Conservation (phyloP, 768 basidiomycete species). For the Hebeloma cylindrosporum region DNA sequence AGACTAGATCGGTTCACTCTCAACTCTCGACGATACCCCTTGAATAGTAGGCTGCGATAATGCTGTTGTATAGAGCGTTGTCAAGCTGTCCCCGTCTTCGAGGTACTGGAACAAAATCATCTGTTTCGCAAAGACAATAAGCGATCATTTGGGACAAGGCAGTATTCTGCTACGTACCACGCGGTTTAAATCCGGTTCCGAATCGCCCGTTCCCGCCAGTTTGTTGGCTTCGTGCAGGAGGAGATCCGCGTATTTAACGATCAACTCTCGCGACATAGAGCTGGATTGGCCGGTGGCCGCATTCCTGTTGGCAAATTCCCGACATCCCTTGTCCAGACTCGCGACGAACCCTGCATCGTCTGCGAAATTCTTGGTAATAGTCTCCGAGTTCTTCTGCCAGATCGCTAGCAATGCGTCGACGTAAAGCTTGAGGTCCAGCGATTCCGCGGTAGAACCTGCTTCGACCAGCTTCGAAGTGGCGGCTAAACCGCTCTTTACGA, state of each 20-base stretch:
- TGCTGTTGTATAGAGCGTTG: constrained; percentile 95
- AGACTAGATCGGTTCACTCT: constrained; percentile 96
- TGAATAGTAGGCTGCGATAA: constrained; percentile 91
- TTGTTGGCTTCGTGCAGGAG: constrained; percentile 94
- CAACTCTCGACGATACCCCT: constrained; percentile 89
- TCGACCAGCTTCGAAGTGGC: constrained; percentile 79
- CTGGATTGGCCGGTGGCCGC: constrained; percentile 83
- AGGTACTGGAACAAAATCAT: constrained; percentile 98
- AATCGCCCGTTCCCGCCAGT: constrained; percentile 85
- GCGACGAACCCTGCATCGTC: constrained; percentile 94
- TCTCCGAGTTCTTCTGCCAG: constrained; percentile 88
- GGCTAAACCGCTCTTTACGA: constrained; percentile 84
- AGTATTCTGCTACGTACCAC: constrained; percentile 63
- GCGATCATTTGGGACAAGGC: constrained; percentile 23
- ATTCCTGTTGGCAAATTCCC: constrained; percentile 94
- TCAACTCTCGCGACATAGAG: constrained; percentile 86
- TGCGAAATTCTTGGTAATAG: constrained; percentile 83
- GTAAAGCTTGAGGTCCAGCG: constrained; percentile 89
- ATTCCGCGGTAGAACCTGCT: constrained; percentile 48
- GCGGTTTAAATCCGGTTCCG: constrained; percentile 87
- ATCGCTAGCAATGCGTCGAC: constrained; percentile 91
- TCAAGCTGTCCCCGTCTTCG: constrained; percentile 98
- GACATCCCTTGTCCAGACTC: constrained; percentile 90
- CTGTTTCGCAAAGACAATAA: too few species aligned
- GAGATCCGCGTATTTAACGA: constrained; percentile 90